Conservation (phyloP, 2,329 filamentous ascomycete genomes). For the Hymenoscyphus albidus region DNA sequence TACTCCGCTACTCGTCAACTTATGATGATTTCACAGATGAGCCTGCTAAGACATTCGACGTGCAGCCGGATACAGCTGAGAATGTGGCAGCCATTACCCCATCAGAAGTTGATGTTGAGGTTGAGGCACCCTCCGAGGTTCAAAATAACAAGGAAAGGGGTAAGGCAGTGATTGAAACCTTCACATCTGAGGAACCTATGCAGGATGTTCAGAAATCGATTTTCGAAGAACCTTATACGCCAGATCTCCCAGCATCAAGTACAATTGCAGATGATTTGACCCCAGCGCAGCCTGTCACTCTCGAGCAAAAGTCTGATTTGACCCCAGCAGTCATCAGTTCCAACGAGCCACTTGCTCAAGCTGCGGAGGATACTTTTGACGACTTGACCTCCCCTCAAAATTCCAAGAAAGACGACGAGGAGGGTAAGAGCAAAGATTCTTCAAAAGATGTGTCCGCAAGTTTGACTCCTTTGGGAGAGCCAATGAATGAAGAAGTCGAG, state of each 20-base stretch:
- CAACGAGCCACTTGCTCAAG: not conserved
- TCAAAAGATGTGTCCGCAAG: conserved; percentile 1
- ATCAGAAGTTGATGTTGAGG: not conserved
- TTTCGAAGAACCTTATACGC: not conserved
- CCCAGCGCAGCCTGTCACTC: not conserved
- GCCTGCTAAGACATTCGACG: not conserved
- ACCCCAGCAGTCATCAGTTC: not conserved
- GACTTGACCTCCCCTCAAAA: conserved; percentile 9
- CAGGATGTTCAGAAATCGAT: not conserved
- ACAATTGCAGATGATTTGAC: not conserved
- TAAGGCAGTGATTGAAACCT: conserved; percentile 8
- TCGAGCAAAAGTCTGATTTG: not conserved
- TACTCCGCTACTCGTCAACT: conserved; percentile 11
- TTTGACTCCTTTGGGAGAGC: not conserved
- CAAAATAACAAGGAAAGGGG: conserved; percentile 19
- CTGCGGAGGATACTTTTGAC: conserved; percentile 3
- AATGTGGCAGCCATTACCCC: not conserved
- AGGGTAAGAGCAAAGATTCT: conserved; percentile 17
- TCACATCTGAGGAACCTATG: not conserved
- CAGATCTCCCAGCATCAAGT: not conserved
- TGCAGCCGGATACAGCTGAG: not conserved
- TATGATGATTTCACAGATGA: conserved; percentile 9
- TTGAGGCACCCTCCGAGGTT: conserved; percentile 1
- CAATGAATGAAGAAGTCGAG: not conserved
- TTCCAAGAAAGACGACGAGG: conserved; percentile 26